Conservation (phyloP, 2,329 filamentous ascomycete genomes). For the Aphanoascus verrucosus region DNA sequence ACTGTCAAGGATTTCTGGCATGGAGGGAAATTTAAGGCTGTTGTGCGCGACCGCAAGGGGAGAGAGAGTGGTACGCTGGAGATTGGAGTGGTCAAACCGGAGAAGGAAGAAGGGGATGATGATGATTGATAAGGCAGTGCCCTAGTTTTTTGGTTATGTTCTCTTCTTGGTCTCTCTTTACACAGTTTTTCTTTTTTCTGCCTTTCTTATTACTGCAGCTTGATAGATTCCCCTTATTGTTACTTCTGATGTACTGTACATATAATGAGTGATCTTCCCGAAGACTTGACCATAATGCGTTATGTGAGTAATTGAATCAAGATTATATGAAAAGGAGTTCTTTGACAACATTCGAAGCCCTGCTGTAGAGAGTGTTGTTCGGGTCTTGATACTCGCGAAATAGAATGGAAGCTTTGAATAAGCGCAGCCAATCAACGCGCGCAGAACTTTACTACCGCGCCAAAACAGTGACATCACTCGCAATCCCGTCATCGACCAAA, state of each 20-base stretch:
- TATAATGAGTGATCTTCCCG: too few relatives aligned
- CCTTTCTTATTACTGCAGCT: too few relatives aligned
- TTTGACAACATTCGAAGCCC: too few relatives aligned
- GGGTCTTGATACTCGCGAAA: not conserved
- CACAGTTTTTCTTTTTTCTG: not conserved
- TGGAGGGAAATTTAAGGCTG: conserved; percentile 66
- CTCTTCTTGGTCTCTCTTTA: not conserved
- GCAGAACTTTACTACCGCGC: not conserved
- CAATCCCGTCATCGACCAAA: not conserved
- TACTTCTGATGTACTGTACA: too few relatives aligned
- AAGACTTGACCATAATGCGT: too few relatives aligned
- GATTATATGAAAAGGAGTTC: too few relatives aligned
- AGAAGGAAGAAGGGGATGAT: conserved; percentile 25
- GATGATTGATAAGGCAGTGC: not conserved
- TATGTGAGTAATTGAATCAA: too few relatives aligned
- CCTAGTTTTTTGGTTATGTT: not conserved
- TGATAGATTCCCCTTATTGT: too few relatives aligned
- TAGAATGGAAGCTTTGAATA: not conserved
- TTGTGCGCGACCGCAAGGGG: conserved; percentile 39
- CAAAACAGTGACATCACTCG: conserved; percentile 7
- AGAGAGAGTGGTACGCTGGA: conserved; percentile 39
- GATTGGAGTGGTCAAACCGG: conserved; percentile 35
- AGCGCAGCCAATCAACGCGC: not conserved
- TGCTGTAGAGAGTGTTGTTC: too few relatives aligned
- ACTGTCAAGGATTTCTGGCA: conserved; percentile 91